A percentile compares a stretch with the other conserved stretches of the same genome.
phyloP scores from a whole-genome alignment of 768 basidiomycete genomes.

The Serendipita sp. region DNA sequence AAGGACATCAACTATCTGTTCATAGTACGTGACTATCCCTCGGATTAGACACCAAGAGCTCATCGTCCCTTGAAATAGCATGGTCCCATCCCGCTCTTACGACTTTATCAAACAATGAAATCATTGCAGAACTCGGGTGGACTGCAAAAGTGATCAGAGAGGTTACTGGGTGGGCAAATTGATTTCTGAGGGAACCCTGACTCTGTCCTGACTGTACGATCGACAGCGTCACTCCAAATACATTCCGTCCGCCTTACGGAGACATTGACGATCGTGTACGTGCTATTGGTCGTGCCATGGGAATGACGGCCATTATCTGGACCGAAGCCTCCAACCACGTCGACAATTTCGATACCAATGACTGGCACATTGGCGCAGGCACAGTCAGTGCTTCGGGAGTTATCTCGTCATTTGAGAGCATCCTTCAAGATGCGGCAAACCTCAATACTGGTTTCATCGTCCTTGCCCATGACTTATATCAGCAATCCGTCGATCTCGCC shows the following conservation, averaged over 20 bases:
- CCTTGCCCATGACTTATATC: slow-evolving; percentile 69
- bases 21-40: slow-evolving; percentile 30
- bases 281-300: slow-evolving; percentile 70
- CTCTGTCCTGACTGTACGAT: neutral
- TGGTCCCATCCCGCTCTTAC: slow-evolving; percentile 57
- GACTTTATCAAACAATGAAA: slow-evolving; percentile 57
- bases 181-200: neutral
- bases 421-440: slow-evolving; percentile 43
- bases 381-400: slow-evolving; percentile 39
- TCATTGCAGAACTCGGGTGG: slow-evolving; percentile 85
- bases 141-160: slow-evolving; percentile 73
- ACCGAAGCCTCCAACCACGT: slow-evolving; percentile 25
- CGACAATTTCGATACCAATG: slow-evolving; percentile 57
- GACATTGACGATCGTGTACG: slow-evolving; percentile 80
- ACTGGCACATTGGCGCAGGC: slow-evolving; percentile 70
- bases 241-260: slow-evolving; percentile 70
- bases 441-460: slow-evolving; percentile 74
- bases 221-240: slow-evolving; percentile 50
- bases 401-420: slow-evolving; percentile 46
- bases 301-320: slow-evolving; percentile 73
- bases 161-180: slow-evolving; percentile 34
- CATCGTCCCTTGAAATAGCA: too few relatives aligned
- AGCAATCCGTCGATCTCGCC: slow-evolving; percentile 70
- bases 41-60: too few relatives aligned
- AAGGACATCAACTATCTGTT: slow-evolving; percentile 60